phyloP scores from a whole-genome alignment of 805 yeast species.

The Kurtzmaniella cleridarum region DNA sequence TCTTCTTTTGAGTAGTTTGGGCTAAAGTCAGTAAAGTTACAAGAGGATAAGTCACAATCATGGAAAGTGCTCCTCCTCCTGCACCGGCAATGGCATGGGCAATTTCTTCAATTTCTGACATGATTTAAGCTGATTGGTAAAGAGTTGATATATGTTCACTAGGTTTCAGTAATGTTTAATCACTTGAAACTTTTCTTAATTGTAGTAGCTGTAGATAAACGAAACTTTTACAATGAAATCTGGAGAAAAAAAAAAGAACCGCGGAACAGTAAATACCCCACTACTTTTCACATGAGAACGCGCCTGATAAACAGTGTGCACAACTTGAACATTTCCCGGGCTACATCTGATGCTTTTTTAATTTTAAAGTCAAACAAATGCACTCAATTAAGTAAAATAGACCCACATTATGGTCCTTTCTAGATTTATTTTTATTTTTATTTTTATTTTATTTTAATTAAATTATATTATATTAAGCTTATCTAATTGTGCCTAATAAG shows the following conservation, averaged over 20 bases:
- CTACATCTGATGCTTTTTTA: not conserved
- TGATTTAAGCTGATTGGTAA: slow-evolving; percentile 4
- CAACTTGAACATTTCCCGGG: too few species aligned
- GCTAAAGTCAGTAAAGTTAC: slow-evolving; percentile 84
- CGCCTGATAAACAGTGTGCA: not conserved
- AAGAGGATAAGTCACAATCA: slow-evolving; percentile 85
- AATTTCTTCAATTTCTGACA: slow-evolving; percentile 42
- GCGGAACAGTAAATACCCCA: not conserved
- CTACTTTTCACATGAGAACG: not conserved
- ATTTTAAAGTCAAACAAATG: not conserved
- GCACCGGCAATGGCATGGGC: slow-evolving; percentile 96
- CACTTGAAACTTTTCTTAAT: too few species aligned
- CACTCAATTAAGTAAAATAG: not conserved
- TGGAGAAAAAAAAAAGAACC: slow-evolving; percentile 1
- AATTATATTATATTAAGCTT: too few species aligned
- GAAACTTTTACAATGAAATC: too few species aligned
- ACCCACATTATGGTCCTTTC: too few species aligned
- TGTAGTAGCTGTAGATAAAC: too few species aligned
- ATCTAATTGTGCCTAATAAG: too few species aligned
- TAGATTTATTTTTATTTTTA: too few species aligned
- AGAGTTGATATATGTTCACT: not conserved
- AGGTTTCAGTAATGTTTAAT: not conserved
- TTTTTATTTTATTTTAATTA: too few species aligned
- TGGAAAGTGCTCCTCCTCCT: slow-evolving; percentile 84
- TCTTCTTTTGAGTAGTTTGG: slow-evolving; percentile 52